Percentiles rank a stretch among this genome's conserved stretches.
Evolutionary conservation across 768 basidiomycete genomes (phyloP).

Genomic region (Lyophyllum atratum): DNA sequence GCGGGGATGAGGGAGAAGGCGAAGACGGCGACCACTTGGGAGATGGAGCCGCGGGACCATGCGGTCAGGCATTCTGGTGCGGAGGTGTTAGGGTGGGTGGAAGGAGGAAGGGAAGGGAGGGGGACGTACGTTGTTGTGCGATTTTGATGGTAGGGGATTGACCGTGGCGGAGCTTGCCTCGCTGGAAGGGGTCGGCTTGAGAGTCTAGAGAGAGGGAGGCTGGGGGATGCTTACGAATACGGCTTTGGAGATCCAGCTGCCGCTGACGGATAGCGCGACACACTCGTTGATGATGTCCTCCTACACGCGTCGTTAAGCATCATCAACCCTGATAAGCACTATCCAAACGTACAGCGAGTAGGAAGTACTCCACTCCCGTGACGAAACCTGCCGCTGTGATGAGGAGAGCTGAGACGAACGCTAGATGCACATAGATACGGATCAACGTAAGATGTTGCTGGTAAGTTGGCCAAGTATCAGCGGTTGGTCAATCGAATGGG

Average conservation of each 20-base stretch:
- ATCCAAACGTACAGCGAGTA: conserved; percentile 34
- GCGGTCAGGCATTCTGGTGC: conserved; percentile 39
- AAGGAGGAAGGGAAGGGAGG: background rate
- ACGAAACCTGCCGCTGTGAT: conserved; percentile 37
- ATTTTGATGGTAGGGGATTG: conserved; percentile 21
- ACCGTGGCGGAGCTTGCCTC: conserved; percentile 33
- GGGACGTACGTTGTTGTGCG: conserved; percentile 37
- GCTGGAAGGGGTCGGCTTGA: conserved; percentile 19
- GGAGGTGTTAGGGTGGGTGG: background rate
- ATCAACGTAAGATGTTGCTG: conserved; percentile 27
- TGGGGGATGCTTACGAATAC: conserved; percentile 32
- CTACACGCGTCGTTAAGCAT: conserved; percentile 18
- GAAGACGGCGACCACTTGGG: conserved; percentile 38
- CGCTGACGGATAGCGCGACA: conserved; percentile 31
- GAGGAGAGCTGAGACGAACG: conserved; percentile 37
- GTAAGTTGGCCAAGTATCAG: background rate
- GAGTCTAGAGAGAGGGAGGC: background rate
- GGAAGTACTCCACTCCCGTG: conserved; percentile 38
- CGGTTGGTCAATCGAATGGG: background rate
- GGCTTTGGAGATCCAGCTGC: conserved; percentile 36
- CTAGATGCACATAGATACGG: conserved; percentile 20
- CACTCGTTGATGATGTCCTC: conserved; percentile 41
- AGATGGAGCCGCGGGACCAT: conserved; percentile 38
- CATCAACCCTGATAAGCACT: background rate
- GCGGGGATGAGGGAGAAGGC: conserved; percentile 40